phyloP scores from a whole-genome alignment of 2,329 filamentous ascomycete species.

The Xylaria sp. region DNA sequence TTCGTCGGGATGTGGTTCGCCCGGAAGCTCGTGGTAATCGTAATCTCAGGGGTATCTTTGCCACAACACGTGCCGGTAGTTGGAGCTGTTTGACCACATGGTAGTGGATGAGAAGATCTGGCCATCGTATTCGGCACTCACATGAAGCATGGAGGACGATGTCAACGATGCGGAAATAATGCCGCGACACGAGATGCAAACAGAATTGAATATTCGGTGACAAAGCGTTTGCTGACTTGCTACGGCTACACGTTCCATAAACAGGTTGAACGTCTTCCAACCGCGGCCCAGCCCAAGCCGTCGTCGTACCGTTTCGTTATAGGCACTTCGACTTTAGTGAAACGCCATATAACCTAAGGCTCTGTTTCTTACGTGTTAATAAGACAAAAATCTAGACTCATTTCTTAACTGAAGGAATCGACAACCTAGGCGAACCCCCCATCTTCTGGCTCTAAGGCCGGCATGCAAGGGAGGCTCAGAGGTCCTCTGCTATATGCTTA shows the following conservation, averaged over 20 bases:
- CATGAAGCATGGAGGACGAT: background rate
- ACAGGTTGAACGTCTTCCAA: no score
- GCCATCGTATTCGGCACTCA: constrained; percentile 11
- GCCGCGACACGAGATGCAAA: constrained; percentile 14
- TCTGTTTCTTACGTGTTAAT: no score
- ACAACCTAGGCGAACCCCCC: no score
- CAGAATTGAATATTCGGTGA: background rate
- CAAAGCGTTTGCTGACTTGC: background rate
- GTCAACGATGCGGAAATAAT: constrained; percentile 25
- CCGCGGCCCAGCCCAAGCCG: background rate
- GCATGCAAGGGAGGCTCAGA: no score
- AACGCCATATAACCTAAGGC: background rate
- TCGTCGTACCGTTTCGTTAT: background rate
- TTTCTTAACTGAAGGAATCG: no score
- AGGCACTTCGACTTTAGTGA: background rate
- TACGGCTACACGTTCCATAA: background rate
- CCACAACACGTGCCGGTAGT: background rate
- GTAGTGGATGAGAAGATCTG: background rate
- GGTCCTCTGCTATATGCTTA: no score
- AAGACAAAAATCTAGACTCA: no score
- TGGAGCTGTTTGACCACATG: background rate
- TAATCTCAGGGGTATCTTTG: constrained; percentile 18
- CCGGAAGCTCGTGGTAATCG: constrained; percentile 7
- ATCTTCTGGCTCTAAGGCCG: no score
- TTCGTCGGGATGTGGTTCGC: background rate